phyloP scores from a whole-genome alignment of 345 rosid genomes.

The thale cress (Arabidopsis thaliana) region TAIR10.1 NC_003070.9:21655001-21655500 shows the following conservation, averaged over 20 bases:
- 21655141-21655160: slow-evolving; percentile 26
- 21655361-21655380: slow-evolving; percentile 20
- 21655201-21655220: slow-evolving; percentile 33
- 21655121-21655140: slow-evolving; percentile 34
- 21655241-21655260: slow-evolving; percentile 23
- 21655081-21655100: slow-evolving; percentile 35
- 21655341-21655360: slow-evolving; percentile 29
- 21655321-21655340: slow-evolving; percentile 28
- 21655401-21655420: background rate
- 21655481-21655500: background rate
- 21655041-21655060: slow-evolving; percentile 37
- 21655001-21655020: slow-evolving; percentile 71
- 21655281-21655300: slow-evolving; percentile 27
- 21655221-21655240: slow-evolving; percentile 14
- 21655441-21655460: too few relatives aligned
- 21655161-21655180: slow-evolving; percentile 33
- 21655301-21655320: slow-evolving; percentile 35
- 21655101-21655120: slow-evolving; percentile 39
- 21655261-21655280: slow-evolving; percentile 34
- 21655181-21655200: slow-evolving; percentile 34
- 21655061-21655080: slow-evolving; percentile 2
- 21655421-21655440: background rate
- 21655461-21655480: background rate
- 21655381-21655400: background rate
- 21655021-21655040: slow-evolving; percentile 27